Evolutionary conservation across 306 rosid species (phyloP).

Genomic region (Cicer cuneatum): DNA sequence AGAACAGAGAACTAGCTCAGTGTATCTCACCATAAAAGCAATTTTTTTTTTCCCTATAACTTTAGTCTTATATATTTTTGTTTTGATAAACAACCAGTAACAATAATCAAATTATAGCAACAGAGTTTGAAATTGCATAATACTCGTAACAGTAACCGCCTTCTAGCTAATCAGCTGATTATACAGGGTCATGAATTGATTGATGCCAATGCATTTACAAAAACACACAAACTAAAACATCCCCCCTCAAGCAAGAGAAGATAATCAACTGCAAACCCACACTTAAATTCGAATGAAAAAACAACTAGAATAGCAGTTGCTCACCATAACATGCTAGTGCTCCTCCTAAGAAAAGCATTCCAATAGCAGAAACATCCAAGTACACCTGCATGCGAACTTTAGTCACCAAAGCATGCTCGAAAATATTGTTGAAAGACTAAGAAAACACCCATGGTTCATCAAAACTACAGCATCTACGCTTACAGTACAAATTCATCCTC

Average conservation of each 20-base stretch:
- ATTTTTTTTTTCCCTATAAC: not conserved
- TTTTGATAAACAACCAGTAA: conserved; percentile 17
- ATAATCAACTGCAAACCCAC: conserved; percentile 15
- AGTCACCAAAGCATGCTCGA: conserved; percentile 40
- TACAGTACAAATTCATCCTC: conserved; percentile 21
- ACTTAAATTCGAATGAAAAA: conserved; percentile 32
- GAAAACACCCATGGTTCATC: conserved; percentile 30
- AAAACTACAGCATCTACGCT: conserved; percentile 17
- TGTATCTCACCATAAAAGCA: conserved; percentile 7
- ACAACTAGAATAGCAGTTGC: conserved; percentile 43
- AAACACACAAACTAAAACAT: conserved; percentile 10
- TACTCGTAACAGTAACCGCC: conserved; percentile 15
- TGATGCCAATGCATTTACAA: not conserved
- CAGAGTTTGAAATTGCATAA: conserved; percentile 18
- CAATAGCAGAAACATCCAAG: conserved; percentile 69
- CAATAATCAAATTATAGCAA: not conserved
- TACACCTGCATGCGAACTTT: conserved; percentile 75
- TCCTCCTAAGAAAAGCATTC: conserved; percentile 72
- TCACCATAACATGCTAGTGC: conserved; percentile 89
- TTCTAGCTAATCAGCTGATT: conserved; percentile 15
- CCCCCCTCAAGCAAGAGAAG: conserved; percentile 31
- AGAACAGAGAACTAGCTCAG: not conserved
- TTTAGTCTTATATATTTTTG: not conserved
- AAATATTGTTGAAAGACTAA: conserved; percentile 25
- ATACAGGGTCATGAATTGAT: conserved; percentile 10